Conservation (phyloP, 2,329 filamentous ascomycete species). For the Fusarium zealandicum region DNA sequence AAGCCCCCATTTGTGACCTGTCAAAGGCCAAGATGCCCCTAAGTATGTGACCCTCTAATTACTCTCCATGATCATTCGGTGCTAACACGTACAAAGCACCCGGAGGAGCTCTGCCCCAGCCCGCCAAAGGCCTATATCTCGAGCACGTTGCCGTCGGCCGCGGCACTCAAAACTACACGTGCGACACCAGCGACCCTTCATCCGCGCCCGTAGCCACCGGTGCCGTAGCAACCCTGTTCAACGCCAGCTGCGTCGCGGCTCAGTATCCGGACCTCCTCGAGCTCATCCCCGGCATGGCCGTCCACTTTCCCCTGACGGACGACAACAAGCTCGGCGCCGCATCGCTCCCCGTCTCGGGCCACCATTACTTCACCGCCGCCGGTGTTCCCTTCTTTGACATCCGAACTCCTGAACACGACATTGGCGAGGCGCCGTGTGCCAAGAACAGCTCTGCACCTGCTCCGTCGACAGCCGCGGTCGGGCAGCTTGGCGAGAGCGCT, state of each 20-base stretch:
- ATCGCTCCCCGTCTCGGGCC: slow-evolving; percentile 71
- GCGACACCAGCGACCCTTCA: slow-evolving; percentile 66
- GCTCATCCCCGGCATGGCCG: slow-evolving; percentile 69
- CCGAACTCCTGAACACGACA: slow-evolving; percentile 58
- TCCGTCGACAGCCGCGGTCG: slow-evolving; percentile 65
- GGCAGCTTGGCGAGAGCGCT: slow-evolving; percentile 69
- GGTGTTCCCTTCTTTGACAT: slow-evolving; percentile 84
- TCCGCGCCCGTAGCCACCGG: slow-evolving; percentile 71
- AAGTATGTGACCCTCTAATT: slow-evolving; percentile 47
- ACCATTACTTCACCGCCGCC: slow-evolving; percentile 79
- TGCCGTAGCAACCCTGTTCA: slow-evolving; percentile 85
- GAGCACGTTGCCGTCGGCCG: slow-evolving; percentile 85
- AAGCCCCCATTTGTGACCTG: slow-evolving; percentile 61
- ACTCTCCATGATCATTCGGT: background rate
- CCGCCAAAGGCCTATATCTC: slow-evolving; percentile 66
- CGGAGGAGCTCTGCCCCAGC: slow-evolving; percentile 63
- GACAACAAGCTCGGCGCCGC: slow-evolving; percentile 59
- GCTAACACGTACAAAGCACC: slow-evolving; percentile 16
- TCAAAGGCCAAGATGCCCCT: slow-evolving; percentile 59
- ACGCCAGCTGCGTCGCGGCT: slow-evolving; percentile 80
- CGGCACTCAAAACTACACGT: slow-evolving; percentile 95
- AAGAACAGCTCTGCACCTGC: slow-evolving; percentile 70
- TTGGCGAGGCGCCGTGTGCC: slow-evolving; percentile 68
- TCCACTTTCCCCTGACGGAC: slow-evolving; percentile 67
- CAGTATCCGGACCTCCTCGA: slow-evolving; percentile 71